Base-by-base conservation (phyloP, 495 filamentous ascomycete genomes). In the Podospora pseudocomata region DNA sequence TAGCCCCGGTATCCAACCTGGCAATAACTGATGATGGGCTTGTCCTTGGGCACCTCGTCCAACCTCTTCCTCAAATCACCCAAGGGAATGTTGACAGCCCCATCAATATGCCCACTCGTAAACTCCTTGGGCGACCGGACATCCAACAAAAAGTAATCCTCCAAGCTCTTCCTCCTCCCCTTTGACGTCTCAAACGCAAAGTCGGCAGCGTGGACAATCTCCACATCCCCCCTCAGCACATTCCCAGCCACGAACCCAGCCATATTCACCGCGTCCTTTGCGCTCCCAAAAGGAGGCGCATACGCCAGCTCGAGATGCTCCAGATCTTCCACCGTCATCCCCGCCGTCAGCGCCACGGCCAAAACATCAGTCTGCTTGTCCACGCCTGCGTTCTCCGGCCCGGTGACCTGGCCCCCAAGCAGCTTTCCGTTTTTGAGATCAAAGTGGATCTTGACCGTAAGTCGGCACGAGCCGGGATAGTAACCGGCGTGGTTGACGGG, bases 231-330 rank as follows among this genome's bases (percentile, higher is more conserved):
- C 6, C 76, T 56, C 4, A 78, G 63, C 0, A 79, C 58, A 65
- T 79, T 79, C 18, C 70, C 66, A 0, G 64, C 76, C 39, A 71
- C 70, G 20, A 73, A 73, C 2, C 77, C 75, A 1, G 70, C 77
- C 77, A 79, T 79, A 65, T 79, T 77, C 26, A 77, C 72, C 3
- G 75, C 72, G 59, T 77, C 75, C 65, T 79, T 79, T 16, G 77
- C 77, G 2, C 69, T 68, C 3, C 75, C 75, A 55, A 72, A 79
- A 18, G 77, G 77, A 44, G 77, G 77, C 23, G 77, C 72, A 65
- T 77, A 79, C 11, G 69, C 71, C 32, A 77, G 23, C 65, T 77
- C 77, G 20, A 76, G 67, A 58, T 79, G 75, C 60, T 77, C 75
- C 57, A 79, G 61, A 56, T 79, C 77, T 54, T 67, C 72, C n/a